phyloP scores from a whole-genome alignment of 2,329 filamentous ascomycete species.

The Fusarium papillatum region DNA sequence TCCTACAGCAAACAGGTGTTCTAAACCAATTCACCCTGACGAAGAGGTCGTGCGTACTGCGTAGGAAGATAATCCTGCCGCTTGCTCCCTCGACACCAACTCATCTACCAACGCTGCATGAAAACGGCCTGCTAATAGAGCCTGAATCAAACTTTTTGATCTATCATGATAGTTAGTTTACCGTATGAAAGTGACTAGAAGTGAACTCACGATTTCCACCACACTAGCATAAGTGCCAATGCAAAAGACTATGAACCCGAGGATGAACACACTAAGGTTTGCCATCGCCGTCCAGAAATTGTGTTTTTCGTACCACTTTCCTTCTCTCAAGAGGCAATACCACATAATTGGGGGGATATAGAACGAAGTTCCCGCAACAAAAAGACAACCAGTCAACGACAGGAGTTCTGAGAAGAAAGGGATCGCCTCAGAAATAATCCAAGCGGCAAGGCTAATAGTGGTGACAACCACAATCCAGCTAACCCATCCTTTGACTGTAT shows the following conservation, averaged over 20 bases:
- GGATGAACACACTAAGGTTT: background rate
- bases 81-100: background rate
- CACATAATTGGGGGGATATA: slow-evolving; percentile 54
- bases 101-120: background rate
- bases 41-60: background rate
- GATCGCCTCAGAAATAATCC: slow-evolving; percentile 78
- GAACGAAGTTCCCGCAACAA: slow-evolving; percentile 56
- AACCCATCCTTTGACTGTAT: slow-evolving; percentile 53
- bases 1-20: background rate
- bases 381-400: slow-evolving; percentile 59
- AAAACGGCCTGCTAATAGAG: background rate
- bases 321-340: slow-evolving; percentile 49
- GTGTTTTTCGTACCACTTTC: slow-evolving; percentile 8
- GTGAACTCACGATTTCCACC: slow-evolving; percentile 10
- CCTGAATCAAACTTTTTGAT: background rate
- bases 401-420: slow-evolving; percentile 53
- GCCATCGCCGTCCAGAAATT: background rate
- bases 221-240: slow-evolving; percentile 4
- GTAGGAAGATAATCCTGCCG: too few relatives aligned
- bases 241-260: slow-evolving; percentile 1
- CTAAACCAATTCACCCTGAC: background rate
- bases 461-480: slow-evolving; percentile 70
- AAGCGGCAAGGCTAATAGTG: slow-evolving; percentile 71
- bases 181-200: background rate
- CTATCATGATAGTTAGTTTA: background rate